Base-by-base conservation (phyloP, 768 basidiomycete species). In the Rhizopogon vesiculosus region DNA sequence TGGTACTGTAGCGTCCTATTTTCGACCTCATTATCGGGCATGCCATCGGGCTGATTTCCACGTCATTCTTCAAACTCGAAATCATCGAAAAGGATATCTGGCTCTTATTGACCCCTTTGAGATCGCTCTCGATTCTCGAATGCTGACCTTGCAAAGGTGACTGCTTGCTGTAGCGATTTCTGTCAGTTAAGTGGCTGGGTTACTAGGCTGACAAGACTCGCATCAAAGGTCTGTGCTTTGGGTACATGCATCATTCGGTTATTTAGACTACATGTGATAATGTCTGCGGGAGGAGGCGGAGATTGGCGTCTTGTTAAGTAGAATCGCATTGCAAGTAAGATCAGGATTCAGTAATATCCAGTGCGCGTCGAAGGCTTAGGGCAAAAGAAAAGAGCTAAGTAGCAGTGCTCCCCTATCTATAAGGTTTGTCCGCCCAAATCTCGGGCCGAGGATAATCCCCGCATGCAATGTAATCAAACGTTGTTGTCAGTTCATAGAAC, bases 181-280 rank as follows among this genome's bases (percentile, higher is more conserved):
- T 18, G 7, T 33, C 7, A 18, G 44, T n/a, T 40, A 1, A 46
- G 7, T 31, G 18, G 7, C 38, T 10, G n/a, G 1, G 22, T 28
- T 22, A 33, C 19, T 18, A 41, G 31, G 45, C 44, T 41, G 38
- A 19, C 45, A 45, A 5, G 16, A 62, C 74, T 53, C 40, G 81
- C 84, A 60, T 73, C 61, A 53, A 81, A 82, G 44, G 67, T 64
- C 35, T 64, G 52, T 8, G 76, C 72, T 1, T 75, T 76, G 2
- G 71, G 74, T 1, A 85, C 83, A 44, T 80, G 83, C 15, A 83
- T 77, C n/a, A 82, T 67, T 28, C 74, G 61, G 6, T 69, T 63
- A 0, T 72, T 63, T 6, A 69, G 67, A 28, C 79, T 75, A 55
- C 83, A 84, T 16, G 78, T 82, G 55, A 84, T 66, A 52, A 83